phyloP scores from a whole-genome alignment of 805 yeast genomes.

The Saturnispora saitoi region DNA sequence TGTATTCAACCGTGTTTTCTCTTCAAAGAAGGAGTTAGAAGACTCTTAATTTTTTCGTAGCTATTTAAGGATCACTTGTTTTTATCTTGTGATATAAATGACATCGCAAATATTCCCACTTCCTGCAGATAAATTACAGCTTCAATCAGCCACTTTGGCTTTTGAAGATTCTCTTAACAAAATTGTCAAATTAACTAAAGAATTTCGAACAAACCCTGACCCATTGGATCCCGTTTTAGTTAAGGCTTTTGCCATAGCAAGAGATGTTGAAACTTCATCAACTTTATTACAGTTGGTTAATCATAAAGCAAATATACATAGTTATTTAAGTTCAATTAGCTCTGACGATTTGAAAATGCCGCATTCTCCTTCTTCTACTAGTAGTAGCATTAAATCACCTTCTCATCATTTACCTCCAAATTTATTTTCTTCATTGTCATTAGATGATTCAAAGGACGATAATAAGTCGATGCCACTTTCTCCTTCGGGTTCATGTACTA shows the following conservation, averaged over 20 bases:
- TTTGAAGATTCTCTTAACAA: neutral
- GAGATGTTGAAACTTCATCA: neutral
- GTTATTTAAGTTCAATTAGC: too few species aligned
- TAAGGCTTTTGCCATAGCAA: neutral
- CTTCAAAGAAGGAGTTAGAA: too few species aligned
- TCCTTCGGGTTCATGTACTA: too few species aligned
- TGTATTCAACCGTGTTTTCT: too few species aligned
- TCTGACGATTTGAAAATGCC: neutral
- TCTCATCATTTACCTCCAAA: too few species aligned
- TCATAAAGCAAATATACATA: too few species aligned
- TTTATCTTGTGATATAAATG: neutral
- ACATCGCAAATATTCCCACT: constrained; percentile 1
- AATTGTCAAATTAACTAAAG: neutral
- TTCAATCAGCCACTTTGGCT: neutral
- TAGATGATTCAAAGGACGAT: too few species aligned
- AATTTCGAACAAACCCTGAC: neutral
- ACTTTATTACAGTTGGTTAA: neutral
- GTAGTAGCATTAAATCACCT: too few species aligned
- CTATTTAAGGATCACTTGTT: neutral
- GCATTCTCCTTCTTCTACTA: too few species aligned
- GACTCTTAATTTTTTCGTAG: neutral
- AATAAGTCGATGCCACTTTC: too few species aligned
- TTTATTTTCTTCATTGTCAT: too few species aligned
- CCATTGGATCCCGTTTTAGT: neutral
- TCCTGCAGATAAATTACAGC: neutral